Evolutionary conservation across 257 asterid genomes (phyloP), one percentile per base, ranked within the genome.

Genomic region (Solanum dulcamara): DNA sequence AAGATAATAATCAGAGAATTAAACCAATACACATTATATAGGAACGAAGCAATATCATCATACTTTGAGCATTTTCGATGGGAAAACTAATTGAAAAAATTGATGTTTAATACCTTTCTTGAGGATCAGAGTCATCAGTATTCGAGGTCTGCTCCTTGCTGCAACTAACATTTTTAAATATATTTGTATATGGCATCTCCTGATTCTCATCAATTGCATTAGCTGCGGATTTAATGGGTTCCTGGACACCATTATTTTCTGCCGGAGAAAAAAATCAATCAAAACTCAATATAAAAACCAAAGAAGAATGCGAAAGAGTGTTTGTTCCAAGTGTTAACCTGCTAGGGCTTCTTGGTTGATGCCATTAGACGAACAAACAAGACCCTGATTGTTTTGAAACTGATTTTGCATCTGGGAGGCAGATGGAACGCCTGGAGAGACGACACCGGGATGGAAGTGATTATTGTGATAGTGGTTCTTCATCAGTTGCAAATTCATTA

Each of bases 401-500:
- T 79, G 92, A 84, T 93, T 62, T 62, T 89, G 90, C 62, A 87
- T 86, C 9, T 93, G 91, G 14, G 93, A 92, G 75, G 93, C 81
- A 59, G 81, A 81, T 0, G 93, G 90, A 17, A 86, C 60, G 44
- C 92, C 89, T 0, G 91, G 89, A 26, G 91, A 87, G 59, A 91
- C 85, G 42, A 91, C 84, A 81, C 90, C 81, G 30, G 92, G 90
- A 55, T 86, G 89, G 86, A 87, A 91, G 60, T 88, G 95, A 86
- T 84, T 87, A 81, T 72, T 86, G 74, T 86, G 89, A 26, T 90
- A 93, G 75, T 85, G 91, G 81, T 91, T 93, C 86, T 93, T 93
- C 57, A 95, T 90, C 5, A 94, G 90, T 75, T 93, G 97, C 90
- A 95, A 82, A 85, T 89, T 92, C 97, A 93, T 89, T 88, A 95